Evolutionary conservation across 2,329 filamentous ascomycete genomes (phyloP).

Genomic region (Cytospora leucostoma): DNA sequence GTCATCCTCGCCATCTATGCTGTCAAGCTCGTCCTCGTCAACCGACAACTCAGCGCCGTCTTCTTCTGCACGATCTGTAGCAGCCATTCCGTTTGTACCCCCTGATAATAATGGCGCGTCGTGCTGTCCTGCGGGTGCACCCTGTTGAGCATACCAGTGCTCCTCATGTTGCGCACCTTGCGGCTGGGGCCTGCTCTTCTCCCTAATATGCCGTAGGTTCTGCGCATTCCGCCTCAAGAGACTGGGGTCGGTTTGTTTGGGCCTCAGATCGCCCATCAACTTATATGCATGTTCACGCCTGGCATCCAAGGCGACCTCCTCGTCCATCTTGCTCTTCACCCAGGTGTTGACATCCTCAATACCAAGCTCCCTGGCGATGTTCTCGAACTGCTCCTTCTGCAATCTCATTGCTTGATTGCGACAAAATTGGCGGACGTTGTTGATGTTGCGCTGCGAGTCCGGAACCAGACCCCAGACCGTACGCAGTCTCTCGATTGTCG

Average conservation of each 20-base stretch:
- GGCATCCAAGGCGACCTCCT: slow-evolving; percentile 13
- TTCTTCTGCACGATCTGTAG: background rate
- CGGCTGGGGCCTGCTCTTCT: background rate
- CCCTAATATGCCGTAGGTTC: background rate
- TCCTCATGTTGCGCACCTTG: background rate
- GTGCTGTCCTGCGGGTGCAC: background rate
- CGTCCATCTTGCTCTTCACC: slow-evolving; percentile 23
- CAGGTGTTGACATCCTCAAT: slow-evolving; percentile 15
- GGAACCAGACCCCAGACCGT: slow-evolving; percentile 19
- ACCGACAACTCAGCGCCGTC: slow-evolving; percentile 2
- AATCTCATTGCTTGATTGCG: slow-evolving; percentile 6
- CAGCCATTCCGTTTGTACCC: background rate
- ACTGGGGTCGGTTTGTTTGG: background rate
- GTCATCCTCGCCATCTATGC: background rate
- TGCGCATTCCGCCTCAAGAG: background rate
- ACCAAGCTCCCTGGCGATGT: slow-evolving; percentile 21
- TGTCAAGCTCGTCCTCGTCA: slow-evolving; percentile 4
- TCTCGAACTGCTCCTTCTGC: slow-evolving; percentile 20
- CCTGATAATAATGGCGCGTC: background rate
- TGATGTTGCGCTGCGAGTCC: slow-evolving; percentile 8
- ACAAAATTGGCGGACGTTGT: slow-evolving; percentile 7
- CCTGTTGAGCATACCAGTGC: background rate
- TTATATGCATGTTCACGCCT: slow-evolving; percentile 16
- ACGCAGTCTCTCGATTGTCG: slow-evolving; percentile 21
- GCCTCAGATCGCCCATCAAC: slow-evolving; percentile 19